These are phyloP conservation scores for Drechslera avenae DNA, from an alignment of 2,329 filamentous ascomycete species.

Conservation along the genomic window DNA sequence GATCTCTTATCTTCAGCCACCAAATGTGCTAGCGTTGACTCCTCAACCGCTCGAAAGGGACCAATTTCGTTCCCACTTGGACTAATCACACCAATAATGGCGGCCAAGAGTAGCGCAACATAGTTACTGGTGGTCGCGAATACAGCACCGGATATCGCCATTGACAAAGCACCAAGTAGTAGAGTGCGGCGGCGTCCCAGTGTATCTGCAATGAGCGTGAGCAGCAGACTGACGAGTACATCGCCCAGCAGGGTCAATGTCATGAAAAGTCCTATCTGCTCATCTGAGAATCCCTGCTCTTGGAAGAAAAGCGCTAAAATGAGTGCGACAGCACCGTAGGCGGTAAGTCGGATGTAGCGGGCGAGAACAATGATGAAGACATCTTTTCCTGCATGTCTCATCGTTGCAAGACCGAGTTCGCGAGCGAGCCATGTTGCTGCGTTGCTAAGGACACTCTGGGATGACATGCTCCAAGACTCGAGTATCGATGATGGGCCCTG, in stretches of 20 bases:
- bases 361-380: constrained; percentile 44
- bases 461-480: constrained; percentile 20
- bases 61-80: constrained; percentile 50
- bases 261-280: constrained; percentile 49
- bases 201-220: constrained; percentile 46
- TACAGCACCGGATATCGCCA: constrained; percentile 43
- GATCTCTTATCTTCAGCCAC: constrained; percentile 35
- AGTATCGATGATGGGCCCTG: not conserved
- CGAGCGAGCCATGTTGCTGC: constrained; percentile 28
- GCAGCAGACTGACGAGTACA: constrained; percentile 43
- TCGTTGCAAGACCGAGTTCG: constrained; percentile 40
- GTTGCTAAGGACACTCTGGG: constrained; percentile 7
- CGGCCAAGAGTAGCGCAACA: constrained; percentile 38
- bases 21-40: constrained; percentile 47
- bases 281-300: constrained; percentile 43
- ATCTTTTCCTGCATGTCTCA: constrained; percentile 34
- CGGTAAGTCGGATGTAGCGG: constrained; percentile 46
- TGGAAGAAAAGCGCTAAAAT: constrained; percentile 47
- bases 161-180: constrained; percentile 41
- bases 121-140: constrained; percentile 45
- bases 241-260: constrained; percentile 49
- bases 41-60: constrained; percentile 49
- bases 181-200: constrained; percentile 43
- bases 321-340: constrained; percentile 45
- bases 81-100: constrained; percentile 48